phyloP scores from a whole-genome alignment of 345 rosid species.

The rapeseed (Brassica napus) region DNA sequence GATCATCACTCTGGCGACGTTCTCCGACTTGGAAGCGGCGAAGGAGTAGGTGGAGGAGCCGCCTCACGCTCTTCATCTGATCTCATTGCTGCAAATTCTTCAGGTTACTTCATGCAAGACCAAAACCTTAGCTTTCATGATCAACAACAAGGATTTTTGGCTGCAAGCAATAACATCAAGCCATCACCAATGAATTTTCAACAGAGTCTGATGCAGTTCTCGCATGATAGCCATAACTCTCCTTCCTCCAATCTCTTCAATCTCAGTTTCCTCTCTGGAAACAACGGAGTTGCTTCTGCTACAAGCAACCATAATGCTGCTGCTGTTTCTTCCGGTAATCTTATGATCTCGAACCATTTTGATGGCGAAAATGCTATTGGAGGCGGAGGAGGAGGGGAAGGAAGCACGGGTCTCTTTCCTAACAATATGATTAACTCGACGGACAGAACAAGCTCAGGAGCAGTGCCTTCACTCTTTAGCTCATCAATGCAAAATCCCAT shows the following conservation, averaged over 20 bases:
- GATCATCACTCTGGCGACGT: slow-evolving; percentile 49
- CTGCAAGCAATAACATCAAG: slow-evolving; percentile 33
- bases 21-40: slow-evolving; percentile 52
- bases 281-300: slow-evolving; percentile 38
- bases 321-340: slow-evolving; percentile 40
- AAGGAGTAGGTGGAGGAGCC: slow-evolving; percentile 46
- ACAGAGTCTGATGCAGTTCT: slow-evolving; percentile 58
- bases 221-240: slow-evolving; percentile 42
- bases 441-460: slow-evolving; percentile 49
- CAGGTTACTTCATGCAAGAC: slow-evolving; percentile 60
- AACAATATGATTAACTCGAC: slow-evolving; percentile 42
- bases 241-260: slow-evolving; percentile 49
- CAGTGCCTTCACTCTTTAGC: slow-evolving; percentile 54
- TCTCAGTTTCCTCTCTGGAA: slow-evolving; percentile 55
- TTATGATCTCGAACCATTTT: slow-evolving; percentile 46
- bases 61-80: slow-evolving; percentile 47
- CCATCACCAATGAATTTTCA: slow-evolving; percentile 37
- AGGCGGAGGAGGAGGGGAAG: slow-evolving; percentile 36
- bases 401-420: slow-evolving; percentile 44
- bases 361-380: slow-evolving; percentile 42
- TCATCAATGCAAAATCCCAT: slow-evolving; percentile 52
- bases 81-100: slow-evolving; percentile 49
- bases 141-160: slow-evolving; percentile 46
- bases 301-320: slow-evolving; percentile 40
- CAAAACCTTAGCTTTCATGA: slow-evolving; percentile 51